These are phyloP conservation scores for Rhodosorus marinus DNA, from an alignment of 23 red algal genomes.

Conservation along the genomic window DNA sequence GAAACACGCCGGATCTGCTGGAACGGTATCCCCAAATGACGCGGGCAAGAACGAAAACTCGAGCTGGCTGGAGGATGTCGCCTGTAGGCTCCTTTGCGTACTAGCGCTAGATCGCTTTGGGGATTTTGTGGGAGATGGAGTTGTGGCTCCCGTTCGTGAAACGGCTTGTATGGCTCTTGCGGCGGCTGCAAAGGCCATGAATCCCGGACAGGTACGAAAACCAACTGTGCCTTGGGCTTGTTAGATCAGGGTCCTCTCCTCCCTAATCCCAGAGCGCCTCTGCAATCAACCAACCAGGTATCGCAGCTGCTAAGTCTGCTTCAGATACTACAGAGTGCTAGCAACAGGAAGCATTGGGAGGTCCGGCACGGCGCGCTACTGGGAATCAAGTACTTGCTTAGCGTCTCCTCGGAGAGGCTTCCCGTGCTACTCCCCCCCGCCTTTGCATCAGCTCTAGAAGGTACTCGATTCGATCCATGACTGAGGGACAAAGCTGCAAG, in stretches of 20 bases:
- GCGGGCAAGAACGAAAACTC: conserved; percentile 7
- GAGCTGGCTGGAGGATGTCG: conserved; percentile 61
- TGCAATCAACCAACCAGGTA: no score
- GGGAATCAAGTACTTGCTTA: conserved; percentile 64
- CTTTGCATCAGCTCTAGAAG: conserved; percentile 9
- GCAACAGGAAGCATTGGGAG: conserved; percentile 30
- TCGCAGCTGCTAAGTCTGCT: no score
- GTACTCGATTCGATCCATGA: no score
- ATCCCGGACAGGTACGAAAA: no score
- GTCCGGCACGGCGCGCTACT: conserved; percentile 72
- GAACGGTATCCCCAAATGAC: neutral
- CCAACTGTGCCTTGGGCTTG: no score
- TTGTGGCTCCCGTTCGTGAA: conserved; percentile 87
- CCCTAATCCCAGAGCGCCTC: no score
- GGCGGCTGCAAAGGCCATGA: conserved; percentile 14
- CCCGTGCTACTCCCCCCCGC: conserved; percentile 20
- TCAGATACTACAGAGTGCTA: conserved; percentile 15
- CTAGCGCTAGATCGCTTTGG: conserved; percentile 92
- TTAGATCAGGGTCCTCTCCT: no score
- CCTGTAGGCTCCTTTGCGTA: conserved; percentile 56
- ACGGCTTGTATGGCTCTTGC: conserved; percentile 82
- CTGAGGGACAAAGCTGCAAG: no score
- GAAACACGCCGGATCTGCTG: conserved; percentile 21
- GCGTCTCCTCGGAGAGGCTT: conserved; percentile 33
- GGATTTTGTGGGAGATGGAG: conserved; percentile 74